Evolutionary conservation across 2,329 filamentous ascomycete genomes (phyloP), one percentile per base, ranked within the genome.

Genomic region (Fusarium zealandicum): DNA sequence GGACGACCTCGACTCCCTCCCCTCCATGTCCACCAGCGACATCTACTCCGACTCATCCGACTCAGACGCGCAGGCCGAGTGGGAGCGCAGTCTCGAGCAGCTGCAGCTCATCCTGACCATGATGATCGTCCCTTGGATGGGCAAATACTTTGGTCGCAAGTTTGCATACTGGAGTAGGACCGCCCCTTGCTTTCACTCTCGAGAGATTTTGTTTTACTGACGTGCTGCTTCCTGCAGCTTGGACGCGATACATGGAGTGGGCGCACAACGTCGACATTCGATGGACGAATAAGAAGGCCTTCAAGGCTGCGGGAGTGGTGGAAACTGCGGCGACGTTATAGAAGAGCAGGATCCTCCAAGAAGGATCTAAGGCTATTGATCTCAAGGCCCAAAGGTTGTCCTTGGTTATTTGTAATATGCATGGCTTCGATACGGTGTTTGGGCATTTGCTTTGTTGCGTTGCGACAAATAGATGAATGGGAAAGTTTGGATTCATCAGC

Each of bases 221-320:
- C 52, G 12, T 10, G 13, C 7, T 16, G 31, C 3, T 28, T 35
- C 27, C n/a, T 54, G 1, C 65, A 96, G 93, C 92, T 64, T 97
- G 93, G 93, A 89, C 88, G 17, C 87, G 89, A 69, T 96, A 92
- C 72, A 97, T 97, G 93, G 86, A 92, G 73, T 98, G 92, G 93
- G 88, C 90, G 73, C 95, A 96, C 71, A 75, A 82, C 54, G 88
- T 96, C 50, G 89, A 96, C 57, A 80, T 96, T 36, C 74, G 73
- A 59, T 82, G 80, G 75, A 85, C 85, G 51, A 88, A 80, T 72
- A 86, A 88, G 69, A 80, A 77, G 58, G 72, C 78, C 0, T 90
- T 89, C 74, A 85, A 83, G 68, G 82, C 77, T n/a, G 77, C 80
- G 1, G 89, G 89, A 22, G 83, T 80, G 8, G 78, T 83, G n/a